A percentile compares a stretch with the other conserved stretches of the same genome.
These are phyloP conservation scores for Zygoascus tannicola DNA, from an alignment of 805 yeast species.

Conservation along the genomic window DNA sequence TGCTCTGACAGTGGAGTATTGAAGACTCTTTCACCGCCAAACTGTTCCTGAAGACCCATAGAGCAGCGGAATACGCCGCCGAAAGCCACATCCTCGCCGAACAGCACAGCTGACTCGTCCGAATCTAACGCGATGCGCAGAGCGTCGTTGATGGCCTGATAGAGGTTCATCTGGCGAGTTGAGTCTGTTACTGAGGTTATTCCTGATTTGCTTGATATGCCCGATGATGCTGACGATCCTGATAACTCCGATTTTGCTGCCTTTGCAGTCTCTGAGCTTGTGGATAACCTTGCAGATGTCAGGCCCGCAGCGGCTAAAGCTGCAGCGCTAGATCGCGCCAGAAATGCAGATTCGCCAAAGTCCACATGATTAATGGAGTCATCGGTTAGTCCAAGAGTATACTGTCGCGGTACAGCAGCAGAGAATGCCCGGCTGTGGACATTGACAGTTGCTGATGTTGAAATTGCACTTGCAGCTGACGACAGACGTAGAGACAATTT, in stretches of 20 bases:
- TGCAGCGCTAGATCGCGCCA: slow-evolving; percentile 15
- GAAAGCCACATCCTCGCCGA: slow-evolving; percentile 96
- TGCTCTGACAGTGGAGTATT: slow-evolving; percentile 93
- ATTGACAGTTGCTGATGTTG: no score
- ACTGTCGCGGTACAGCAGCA: no score
- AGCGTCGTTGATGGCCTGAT: slow-evolving; percentile 79
- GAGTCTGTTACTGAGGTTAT: no score
- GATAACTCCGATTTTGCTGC: no score
- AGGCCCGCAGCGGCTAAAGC: slow-evolving; percentile 19
- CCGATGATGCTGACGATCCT: neutral
- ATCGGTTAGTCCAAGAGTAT: slow-evolving; percentile 6
- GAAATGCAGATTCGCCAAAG: slow-evolving; percentile 22
- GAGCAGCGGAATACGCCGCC: slow-evolving; percentile 94
- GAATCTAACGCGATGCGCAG: slow-evolving; percentile 80
- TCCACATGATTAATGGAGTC: slow-evolving; percentile 18
- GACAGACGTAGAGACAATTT: no score
- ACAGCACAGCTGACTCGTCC: slow-evolving; percentile 77
- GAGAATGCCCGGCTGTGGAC: no score
- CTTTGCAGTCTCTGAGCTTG: no score
- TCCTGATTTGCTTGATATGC: neutral
- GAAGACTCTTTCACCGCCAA: slow-evolving; percentile 77
- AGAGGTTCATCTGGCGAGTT: slow-evolving; percentile 25
- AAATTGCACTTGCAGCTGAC: no score
- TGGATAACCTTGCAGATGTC: no score
- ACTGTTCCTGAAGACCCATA: slow-evolving; percentile 79